phyloP scores from a whole-genome alignment of 805 yeast genomes.

The Metschnikowia continentalis region DNA sequence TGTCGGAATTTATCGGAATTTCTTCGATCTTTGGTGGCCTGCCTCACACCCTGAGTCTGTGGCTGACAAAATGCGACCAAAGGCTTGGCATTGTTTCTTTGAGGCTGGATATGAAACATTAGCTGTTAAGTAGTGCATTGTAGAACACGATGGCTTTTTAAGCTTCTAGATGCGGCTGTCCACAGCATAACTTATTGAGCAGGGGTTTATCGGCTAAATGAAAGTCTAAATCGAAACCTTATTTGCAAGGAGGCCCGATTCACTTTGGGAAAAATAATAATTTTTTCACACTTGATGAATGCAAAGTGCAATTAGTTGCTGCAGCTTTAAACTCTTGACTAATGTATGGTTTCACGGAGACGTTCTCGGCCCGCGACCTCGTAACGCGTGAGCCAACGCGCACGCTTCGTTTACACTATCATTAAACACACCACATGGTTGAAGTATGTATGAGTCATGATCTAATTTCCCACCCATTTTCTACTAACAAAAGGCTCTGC shows the following conservation, averaged over 20 bases:
- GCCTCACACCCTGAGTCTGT: too few species aligned
- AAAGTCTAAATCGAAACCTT: too few species aligned
- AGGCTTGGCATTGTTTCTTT: neutral
- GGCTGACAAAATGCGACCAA: neutral
- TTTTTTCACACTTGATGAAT: too few species aligned
- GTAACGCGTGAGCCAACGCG: neutral
- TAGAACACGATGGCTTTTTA: neutral
- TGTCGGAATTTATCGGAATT: neutral
- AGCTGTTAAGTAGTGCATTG: neutral
- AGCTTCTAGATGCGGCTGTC: neutral
- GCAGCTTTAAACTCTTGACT: too few species aligned
- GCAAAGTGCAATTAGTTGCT: too few species aligned
- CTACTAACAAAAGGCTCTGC: conserved; percentile 15
- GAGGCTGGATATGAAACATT: neutral
- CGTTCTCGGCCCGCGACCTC: neutral
- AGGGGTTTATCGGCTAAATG: neutral
- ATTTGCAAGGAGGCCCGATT: too few species aligned
- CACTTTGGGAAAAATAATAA: too few species aligned
- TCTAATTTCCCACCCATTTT: neutral
- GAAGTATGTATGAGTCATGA: neutral
- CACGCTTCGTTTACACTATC: neutral
- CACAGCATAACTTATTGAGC: neutral
- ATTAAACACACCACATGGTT: neutral
- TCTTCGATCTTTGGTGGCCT: neutral
- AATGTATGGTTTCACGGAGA: neutral